Conservation (phyloP, 305 asterid genomes). For the Fraxinus greggii region DNA sequence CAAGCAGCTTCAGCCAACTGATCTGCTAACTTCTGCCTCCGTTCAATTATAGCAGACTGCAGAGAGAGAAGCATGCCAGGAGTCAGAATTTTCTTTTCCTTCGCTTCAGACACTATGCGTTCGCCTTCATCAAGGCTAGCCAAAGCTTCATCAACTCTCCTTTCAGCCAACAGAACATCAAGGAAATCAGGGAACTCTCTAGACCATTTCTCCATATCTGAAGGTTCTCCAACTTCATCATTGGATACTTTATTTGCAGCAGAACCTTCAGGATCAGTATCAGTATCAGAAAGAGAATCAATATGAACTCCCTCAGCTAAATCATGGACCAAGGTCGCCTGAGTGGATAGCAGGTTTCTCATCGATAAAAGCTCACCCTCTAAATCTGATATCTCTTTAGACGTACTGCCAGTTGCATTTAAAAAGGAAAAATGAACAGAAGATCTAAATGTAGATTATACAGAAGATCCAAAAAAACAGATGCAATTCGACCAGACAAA, state of each 20-base stretch:
- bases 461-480: neutral
- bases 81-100: slow-evolving; percentile 53
- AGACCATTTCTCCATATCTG: slow-evolving; percentile 79
- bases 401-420: slow-evolving; percentile 56
- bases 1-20: slow-evolving; percentile 96
- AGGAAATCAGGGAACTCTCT: slow-evolving; percentile 84
- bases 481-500: neutral
- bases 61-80: slow-evolving; percentile 52
- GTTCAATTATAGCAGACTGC: slow-evolving; percentile 65
- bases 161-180: slow-evolving; percentile 92
- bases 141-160: slow-evolving; percentile 95
- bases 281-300: slow-evolving; percentile 55
- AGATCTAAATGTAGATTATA: slow-evolving; percentile 13
- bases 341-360: slow-evolving; percentile 95
- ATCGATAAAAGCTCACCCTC: slow-evolving; percentile 98
- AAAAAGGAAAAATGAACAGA: slow-evolving; percentile 8
- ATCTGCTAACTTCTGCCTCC: slow-evolving; percentile 82
- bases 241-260: slow-evolving; percentile 40
- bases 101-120: slow-evolving; percentile 62
- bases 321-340: slow-evolving; percentile 83
- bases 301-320: slow-evolving; percentile 92
- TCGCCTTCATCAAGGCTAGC: slow-evolving; percentile 90
- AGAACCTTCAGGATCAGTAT: slow-evolving; percentile 42
- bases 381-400: slow-evolving; percentile 97
- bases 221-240: slow-evolving; percentile 60